Conservation (phyloP, 139 green algal species). For the Yamagishiella unicocca region DNA sequence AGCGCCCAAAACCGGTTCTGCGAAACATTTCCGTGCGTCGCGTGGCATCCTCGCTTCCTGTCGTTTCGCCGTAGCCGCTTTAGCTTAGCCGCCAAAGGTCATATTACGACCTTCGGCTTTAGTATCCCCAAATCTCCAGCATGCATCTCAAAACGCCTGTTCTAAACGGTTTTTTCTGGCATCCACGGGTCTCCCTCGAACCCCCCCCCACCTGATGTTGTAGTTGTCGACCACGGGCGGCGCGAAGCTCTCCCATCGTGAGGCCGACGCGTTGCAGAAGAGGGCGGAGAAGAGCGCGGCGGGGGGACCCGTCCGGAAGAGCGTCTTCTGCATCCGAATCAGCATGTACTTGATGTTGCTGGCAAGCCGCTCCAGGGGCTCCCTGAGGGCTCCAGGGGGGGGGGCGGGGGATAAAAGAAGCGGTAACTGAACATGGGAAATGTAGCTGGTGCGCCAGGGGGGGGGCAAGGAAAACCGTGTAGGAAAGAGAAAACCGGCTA, state of each 20-base stretch:
- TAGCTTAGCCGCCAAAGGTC: no score
- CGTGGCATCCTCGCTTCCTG: no score
- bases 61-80: no score
- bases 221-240: conserved; percentile 31
- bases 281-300: neutral
- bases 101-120: no score
- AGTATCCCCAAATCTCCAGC: no score
- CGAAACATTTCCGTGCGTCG: no score
- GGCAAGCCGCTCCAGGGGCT: conserved; percentile 1
- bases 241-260: neutral
- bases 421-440: no score
- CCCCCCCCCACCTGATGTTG: neutral
- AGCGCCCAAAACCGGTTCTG: no score
- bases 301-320: neutral
- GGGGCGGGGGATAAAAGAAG: neutral
- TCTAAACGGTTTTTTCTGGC: no score
- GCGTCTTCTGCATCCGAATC: neutral
- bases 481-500: neutral
- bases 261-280: neutral
- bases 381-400: neutral
- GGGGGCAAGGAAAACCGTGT: neutral
- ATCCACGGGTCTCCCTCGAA: neutral
- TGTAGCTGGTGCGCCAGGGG: no score
- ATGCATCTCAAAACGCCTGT: no score
- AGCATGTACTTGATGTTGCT: conserved; percentile 20